A percentile compares a stretch with the other conserved stretches of the same genome.
Evolutionary conservation across 129 eudicot species (phyloP).

Genomic region (Centaurea solstitialis): DNA sequence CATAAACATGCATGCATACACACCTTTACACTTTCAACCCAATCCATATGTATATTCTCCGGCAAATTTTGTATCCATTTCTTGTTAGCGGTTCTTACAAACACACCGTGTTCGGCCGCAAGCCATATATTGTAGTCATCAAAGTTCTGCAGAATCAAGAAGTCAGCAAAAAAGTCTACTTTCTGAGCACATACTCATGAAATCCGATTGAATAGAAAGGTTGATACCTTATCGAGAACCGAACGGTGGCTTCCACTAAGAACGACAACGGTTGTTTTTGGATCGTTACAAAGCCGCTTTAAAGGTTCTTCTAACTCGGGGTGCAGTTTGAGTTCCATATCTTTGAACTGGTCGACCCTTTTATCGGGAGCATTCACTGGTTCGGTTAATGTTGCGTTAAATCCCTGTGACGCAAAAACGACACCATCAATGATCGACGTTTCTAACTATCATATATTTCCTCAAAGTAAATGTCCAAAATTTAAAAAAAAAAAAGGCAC

Average conservation of each 20-base stretch:
- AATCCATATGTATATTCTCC: constrained; percentile 72
- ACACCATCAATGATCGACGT: not conserved
- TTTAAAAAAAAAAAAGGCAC: no score
- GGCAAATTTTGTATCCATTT: constrained; percentile 87
- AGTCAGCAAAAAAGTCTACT: constrained; percentile 25
- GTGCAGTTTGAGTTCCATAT: constrained; percentile 76
- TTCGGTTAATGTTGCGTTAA: constrained; percentile 85
- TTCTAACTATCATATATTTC: not conserved
- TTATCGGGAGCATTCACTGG: constrained; percentile 63
- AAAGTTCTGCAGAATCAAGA: constrained; percentile 58
- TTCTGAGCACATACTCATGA: not conserved
- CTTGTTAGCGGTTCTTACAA: constrained; percentile 58
- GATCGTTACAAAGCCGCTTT: constrained; percentile 68
- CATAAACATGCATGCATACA: not conserved
- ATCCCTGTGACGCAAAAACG: constrained; percentile 51
- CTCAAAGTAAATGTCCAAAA: not conserved
- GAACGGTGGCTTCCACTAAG: constrained; percentile 78
- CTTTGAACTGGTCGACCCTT: constrained; percentile 82
- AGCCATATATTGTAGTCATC: constrained; percentile 81
- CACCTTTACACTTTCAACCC: constrained; percentile 87
- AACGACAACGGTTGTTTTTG: constrained; percentile 63
- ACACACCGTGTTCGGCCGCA: constrained; percentile 97
- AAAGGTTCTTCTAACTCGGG: constrained; percentile 68
- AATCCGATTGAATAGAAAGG: not conserved
- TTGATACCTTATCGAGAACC: constrained; percentile 63